Percentiles rank a stretch among this genome's conserved stretches.
Evolutionary conservation across 805 yeast species (phyloP).

Genomic region (Candida hungchunana): DNA sequence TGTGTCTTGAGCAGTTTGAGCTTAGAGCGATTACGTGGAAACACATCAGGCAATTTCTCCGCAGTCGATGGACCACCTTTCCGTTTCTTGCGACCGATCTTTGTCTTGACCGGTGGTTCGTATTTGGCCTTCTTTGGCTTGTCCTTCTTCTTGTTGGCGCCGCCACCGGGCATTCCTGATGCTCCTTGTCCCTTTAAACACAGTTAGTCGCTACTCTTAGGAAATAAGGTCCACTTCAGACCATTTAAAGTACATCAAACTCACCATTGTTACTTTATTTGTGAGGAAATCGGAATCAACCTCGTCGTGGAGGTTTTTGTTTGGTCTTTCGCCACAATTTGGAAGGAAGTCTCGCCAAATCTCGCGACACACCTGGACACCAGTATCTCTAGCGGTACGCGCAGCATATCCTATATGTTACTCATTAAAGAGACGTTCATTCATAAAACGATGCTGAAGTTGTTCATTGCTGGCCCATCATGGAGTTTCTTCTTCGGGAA

Average conservation of each 20-base stretch:
- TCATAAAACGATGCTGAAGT: slow-evolving; percentile 53
- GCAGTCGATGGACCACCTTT: slow-evolving; percentile 86
- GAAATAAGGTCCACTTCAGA: no score
- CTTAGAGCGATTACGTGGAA: slow-evolving; percentile 92
- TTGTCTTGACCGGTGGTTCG: slow-evolving; percentile 96
- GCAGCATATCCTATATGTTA: no score
- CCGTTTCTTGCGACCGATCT: slow-evolving; percentile 89
- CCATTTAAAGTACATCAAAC: no score
- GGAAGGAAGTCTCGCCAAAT: neutral
- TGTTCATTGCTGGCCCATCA: slow-evolving; percentile 60
- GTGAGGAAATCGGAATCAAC: no score
- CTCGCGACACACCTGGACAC: neutral
- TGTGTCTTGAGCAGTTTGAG: slow-evolving; percentile 87
- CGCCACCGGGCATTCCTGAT: slow-evolving; percentile 47
- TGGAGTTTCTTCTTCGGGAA: slow-evolving; percentile 45
- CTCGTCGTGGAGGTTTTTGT: no score
- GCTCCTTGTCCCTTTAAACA: slow-evolving; percentile 47
- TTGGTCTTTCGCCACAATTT: no score
- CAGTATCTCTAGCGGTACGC: no score
- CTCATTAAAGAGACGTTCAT: neutral
- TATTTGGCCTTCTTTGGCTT: slow-evolving; percentile 91
- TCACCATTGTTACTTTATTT: neutral
- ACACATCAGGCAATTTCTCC: slow-evolving; percentile 77
- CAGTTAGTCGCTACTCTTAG: slow-evolving; percentile 4
- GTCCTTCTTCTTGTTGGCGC: slow-evolving; percentile 47